A percentile compares a stretch with the other conserved stretches of the same genome.
Conservation (phyloP, 2,329 filamentous ascomycete genomes). For the Pseudocercospora fijiensis region DNA sequence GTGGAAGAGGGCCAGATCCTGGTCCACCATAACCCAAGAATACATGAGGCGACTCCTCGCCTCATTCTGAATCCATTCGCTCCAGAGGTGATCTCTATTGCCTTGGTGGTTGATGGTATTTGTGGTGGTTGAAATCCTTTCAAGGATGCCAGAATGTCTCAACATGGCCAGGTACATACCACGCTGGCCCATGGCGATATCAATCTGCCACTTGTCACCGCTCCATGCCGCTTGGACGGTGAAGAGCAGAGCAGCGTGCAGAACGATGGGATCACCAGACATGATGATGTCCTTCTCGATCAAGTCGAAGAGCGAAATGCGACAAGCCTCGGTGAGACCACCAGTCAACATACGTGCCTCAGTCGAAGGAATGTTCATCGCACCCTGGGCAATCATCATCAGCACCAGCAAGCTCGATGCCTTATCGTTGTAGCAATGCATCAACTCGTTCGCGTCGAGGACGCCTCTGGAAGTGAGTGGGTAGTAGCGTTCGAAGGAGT, state of each 20-base stretch:
- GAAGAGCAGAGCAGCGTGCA: slow-evolving; percentile 66
- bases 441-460: slow-evolving; percentile 66
- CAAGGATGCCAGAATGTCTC: slow-evolving; percentile 66
- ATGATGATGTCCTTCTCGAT: slow-evolving; percentile 71
- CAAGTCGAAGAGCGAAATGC: slow-evolving; percentile 69
- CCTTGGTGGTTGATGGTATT: slow-evolving; percentile 48
- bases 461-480: slow-evolving; percentile 60
- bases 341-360: slow-evolving; percentile 66
- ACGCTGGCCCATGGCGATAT: slow-evolving; percentile 71
- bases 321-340: slow-evolving; percentile 68
- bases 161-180: slow-evolving; percentile 74
- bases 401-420: slow-evolving; percentile 65
- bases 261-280: slow-evolving; percentile 62
- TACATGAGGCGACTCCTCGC: slow-evolving; percentile 67
- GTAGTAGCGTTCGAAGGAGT: slow-evolving; percentile 66
- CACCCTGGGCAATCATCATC: slow-evolving; percentile 71
- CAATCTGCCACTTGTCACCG: slow-evolving; percentile 76
- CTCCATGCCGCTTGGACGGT: slow-evolving; percentile 69
- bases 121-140: slow-evolving; percentile 47
- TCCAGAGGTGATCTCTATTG: slow-evolving; percentile 58
- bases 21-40: slow-evolving; percentile 73
- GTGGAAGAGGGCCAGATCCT: slow-evolving; percentile 67
- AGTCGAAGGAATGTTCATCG: slow-evolving; percentile 62
- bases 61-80: slow-evolving; percentile 65
- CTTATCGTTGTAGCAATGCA: slow-evolving; percentile 61